Conservation (phyloP, 495 filamentous ascomycete species). For the Aspergillus cavernicola region DNA sequence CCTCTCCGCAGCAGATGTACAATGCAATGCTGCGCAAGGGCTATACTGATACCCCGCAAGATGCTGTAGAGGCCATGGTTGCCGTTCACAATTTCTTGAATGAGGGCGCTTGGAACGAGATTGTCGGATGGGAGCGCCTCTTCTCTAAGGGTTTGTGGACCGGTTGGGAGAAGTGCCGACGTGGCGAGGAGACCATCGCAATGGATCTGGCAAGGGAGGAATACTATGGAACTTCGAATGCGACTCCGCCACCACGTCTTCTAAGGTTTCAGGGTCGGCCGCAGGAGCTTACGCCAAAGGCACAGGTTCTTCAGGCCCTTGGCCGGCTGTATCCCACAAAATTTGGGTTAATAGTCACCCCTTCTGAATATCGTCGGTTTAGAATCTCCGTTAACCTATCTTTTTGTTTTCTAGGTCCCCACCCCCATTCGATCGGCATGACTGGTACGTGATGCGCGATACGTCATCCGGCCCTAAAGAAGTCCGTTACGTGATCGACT, state of each 20-base stretch:
- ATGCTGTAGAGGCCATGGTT: conserved; percentile 96
- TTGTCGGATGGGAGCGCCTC: conserved; percentile 83
- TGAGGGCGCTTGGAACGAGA: conserved; percentile 94
- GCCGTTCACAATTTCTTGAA: conserved; percentile 97
- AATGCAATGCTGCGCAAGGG: conserved; percentile 95
- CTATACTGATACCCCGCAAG: conserved; percentile 86
- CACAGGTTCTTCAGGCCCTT: conserved; percentile 71
- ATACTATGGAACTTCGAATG: conserved; percentile 34
- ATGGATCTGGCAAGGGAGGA: conserved; percentile 38
- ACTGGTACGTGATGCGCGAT: conserved; percentile 85
- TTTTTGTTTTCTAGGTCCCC: conserved; percentile 48
- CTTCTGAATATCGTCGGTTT: neutral
- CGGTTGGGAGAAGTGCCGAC: conserved; percentile 72
- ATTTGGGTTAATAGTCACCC: conserved; percentile 57
- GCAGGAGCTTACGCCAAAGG: conserved; percentile 86
- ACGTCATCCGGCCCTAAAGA: conserved; percentile 61
- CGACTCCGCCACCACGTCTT: conserved; percentile 59
- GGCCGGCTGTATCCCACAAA: conserved; percentile 73
- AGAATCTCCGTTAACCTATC: neutral
- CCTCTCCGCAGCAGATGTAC: conserved; percentile 98
- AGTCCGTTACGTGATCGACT: conserved; percentile 95
- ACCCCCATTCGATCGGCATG: conserved; percentile 95
- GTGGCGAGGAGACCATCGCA: conserved; percentile 63
- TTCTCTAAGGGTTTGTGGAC: conserved; percentile 67
- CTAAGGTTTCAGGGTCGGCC: conserved; percentile 85